These are phyloP conservation scores for Hypoxylon sp. DNA, from an alignment of 2,329 filamentous ascomycete genomes.

Conservation along the genomic window DNA sequence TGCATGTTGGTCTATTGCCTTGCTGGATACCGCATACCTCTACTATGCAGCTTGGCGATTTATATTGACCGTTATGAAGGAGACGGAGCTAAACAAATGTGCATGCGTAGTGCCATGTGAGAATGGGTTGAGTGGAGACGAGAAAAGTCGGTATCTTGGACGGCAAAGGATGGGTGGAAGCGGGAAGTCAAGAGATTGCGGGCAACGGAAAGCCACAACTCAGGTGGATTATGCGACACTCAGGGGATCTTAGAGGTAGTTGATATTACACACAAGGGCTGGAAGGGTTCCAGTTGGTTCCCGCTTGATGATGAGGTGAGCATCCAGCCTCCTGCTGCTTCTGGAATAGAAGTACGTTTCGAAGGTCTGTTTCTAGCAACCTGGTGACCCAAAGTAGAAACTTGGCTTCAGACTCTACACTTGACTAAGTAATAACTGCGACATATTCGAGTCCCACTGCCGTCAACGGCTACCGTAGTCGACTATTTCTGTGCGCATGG, in stretches of 20 bases:
- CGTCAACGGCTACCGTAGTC: slow-evolving; percentile 23
- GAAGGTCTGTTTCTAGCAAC: slow-evolving; percentile 32
- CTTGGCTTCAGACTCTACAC: slow-evolving; percentile 17
- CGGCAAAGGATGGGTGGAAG: slow-evolving; percentile 28
- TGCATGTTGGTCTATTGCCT: slow-evolving; percentile 4
- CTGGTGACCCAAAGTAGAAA: slow-evolving; percentile 26
- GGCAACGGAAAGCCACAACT: slow-evolving; percentile 14
- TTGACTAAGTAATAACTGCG: slow-evolving; percentile 15
- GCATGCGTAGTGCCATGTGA: neutral
- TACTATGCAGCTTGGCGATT: neutral
- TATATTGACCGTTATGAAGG: slow-evolving; percentile 5
- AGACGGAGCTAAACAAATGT: neutral
- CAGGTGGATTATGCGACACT: slow-evolving; percentile 16
- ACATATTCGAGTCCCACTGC: slow-evolving; percentile 23
- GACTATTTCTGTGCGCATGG: slow-evolving; percentile 27
- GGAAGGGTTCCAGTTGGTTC: slow-evolving; percentile 19
- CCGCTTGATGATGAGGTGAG: slow-evolving; percentile 20
- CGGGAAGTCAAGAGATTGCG: slow-evolving; percentile 27
- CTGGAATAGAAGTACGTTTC: slow-evolving; percentile 22
- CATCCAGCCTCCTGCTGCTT: slow-evolving; percentile 29
- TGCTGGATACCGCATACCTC: neutral
- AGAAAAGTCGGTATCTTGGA: slow-evolving; percentile 28
- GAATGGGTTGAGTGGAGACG: slow-evolving; percentile 13
- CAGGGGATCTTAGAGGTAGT: slow-evolving; percentile 26
- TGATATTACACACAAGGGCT: slow-evolving; percentile 28